Evolutionary conservation across 2,329 filamentous ascomycete genomes (phyloP).

Genomic region (Grosmannia huntii): DNA sequence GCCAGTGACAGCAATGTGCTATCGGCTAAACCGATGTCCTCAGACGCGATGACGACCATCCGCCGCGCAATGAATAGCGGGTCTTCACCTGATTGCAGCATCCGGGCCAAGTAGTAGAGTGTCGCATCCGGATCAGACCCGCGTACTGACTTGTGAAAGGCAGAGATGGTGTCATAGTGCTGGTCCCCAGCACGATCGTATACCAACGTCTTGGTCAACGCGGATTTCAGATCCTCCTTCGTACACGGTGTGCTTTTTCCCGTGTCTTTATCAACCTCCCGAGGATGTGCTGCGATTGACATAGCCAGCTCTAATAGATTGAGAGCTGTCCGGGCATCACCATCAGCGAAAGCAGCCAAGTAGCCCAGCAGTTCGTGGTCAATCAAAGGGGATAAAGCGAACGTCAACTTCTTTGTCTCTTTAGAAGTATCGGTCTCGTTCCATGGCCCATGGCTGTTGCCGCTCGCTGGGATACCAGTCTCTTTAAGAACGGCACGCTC

Average conservation of each 20-base stretch:
- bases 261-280: not conserved
- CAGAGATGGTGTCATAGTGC: slow-evolving; percentile 95
- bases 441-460: not conserved
- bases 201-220: slow-evolving; percentile 81
- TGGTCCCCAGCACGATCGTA: slow-evolving; percentile 93
- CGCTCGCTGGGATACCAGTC: slow-evolving; percentile 7
- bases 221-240: slow-evolving; percentile 62
- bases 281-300: slow-evolving; percentile 44
- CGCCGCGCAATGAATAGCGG: slow-evolving; percentile 83
- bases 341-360: slow-evolving; percentile 76
- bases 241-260: slow-evolving; percentile 47
- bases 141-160: slow-evolving; percentile 90
- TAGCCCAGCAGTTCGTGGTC: slow-evolving; percentile 69
- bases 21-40: slow-evolving; percentile 87
- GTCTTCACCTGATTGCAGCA: slow-evolving; percentile 92
- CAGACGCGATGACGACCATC: slow-evolving; percentile 87
- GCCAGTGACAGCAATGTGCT: slow-evolving; percentile 72
- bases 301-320: slow-evolving; percentile 87
- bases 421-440: slow-evolving; percentile 28
- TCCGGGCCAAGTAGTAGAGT: slow-evolving; percentile 87
- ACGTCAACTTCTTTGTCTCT: not conserved
- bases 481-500: slow-evolving; percentile 59
- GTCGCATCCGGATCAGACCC: slow-evolving; percentile 78
- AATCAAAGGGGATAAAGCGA: slow-evolving; percentile 43
- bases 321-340: slow-evolving; percentile 82